Conservation (phyloP, 1,139 yeast genomes). For the Suhomyces choctaworum region DNA sequence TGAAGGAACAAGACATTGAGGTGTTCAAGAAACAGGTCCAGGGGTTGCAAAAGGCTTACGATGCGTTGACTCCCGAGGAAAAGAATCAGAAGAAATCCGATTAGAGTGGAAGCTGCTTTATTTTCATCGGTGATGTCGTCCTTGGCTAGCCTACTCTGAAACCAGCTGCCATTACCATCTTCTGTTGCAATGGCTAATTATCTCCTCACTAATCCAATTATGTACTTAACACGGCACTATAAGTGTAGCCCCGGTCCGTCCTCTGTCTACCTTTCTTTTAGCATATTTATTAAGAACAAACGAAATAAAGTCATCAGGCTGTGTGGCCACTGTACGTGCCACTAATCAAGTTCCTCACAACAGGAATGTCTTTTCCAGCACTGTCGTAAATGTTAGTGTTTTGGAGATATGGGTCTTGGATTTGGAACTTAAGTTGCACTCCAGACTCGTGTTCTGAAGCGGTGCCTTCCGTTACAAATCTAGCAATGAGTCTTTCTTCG, state of each 20-base stretch:
- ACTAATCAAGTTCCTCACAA: constrained; percentile 35
- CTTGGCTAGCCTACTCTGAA: background rate
- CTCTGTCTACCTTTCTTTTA: too few species aligned
- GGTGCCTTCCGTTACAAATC: constrained; percentile 63
- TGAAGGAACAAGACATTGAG: constrained; percentile 49
- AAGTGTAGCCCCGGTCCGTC: too few species aligned
- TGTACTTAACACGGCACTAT: too few species aligned
- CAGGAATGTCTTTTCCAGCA: constrained; percentile 27
- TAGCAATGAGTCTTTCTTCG: constrained; percentile 67
- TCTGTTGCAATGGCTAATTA: too few species aligned
- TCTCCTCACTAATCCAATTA: too few species aligned
- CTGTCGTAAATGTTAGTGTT: constrained; percentile 26
- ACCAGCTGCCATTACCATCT: background rate
- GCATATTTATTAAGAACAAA: constrained; percentile 1
- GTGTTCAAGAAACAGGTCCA: constrained; percentile 54
- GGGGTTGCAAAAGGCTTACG: constrained; percentile 55
- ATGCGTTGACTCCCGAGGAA: constrained; percentile 33
- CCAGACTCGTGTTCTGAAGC: constrained; percentile 73
- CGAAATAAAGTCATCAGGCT: constrained; percentile 5
- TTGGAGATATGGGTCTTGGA: constrained; percentile 30
- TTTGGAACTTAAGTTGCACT: constrained; percentile 61
- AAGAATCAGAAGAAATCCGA: background rate
- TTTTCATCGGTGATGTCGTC: too few species aligned
- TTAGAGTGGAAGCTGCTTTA: constrained; percentile 10
- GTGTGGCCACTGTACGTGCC: constrained; percentile 39